These are phyloP conservation scores for Skeletonema grethae DNA, from an alignment of 108 stramenopile species.

Conservation along the genomic window DNA sequence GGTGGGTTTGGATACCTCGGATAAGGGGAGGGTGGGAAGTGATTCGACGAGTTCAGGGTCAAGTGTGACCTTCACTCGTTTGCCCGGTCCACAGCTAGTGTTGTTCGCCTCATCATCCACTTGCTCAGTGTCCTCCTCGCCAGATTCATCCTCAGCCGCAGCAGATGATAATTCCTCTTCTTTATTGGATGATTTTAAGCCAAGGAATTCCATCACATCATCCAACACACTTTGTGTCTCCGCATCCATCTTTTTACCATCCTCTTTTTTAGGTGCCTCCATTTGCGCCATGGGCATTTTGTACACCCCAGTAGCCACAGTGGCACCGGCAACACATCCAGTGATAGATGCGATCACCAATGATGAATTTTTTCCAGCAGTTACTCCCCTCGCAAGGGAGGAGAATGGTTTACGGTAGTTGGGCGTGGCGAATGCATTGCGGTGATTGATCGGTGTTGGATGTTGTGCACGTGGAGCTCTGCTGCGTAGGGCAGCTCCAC, in stretches of 20 bases:
- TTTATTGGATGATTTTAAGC: conserved; percentile 7
- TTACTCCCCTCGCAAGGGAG: not conserved
- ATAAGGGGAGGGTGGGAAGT: conserved; percentile 38
- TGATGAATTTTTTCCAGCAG: conserved; percentile 1
- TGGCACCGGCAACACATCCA: not conserved
- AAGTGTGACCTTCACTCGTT: conserved; percentile 27
- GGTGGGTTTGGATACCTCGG: conserved; percentile 23
- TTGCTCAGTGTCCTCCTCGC: conserved; percentile 3
- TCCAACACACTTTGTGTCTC: conserved; percentile 25
- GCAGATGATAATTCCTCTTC: too few species aligned
- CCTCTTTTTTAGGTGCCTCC: conserved; percentile 5
- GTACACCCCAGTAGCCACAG: not conserved
- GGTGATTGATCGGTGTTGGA: not conserved
- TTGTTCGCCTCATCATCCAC: not conserved
- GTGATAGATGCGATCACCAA: not conserved
- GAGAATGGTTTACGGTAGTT: conserved; percentile 1
- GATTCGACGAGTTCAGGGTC: conserved; percentile 42
- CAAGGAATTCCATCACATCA: conserved; percentile 39
- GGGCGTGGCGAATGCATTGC: not conserved
- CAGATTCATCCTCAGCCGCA: not conserved
- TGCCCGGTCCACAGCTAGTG: conserved; percentile 12
- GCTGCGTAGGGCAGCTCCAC: conserved; percentile 2
- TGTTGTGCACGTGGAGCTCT: not conserved
- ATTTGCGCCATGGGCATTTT: conserved; percentile 7
- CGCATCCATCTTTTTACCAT: conserved; percentile 22